Evolutionary conservation across 2,329 filamentous ascomycete species (phyloP).

Genomic region (Thielaviopsis populi): DNA sequence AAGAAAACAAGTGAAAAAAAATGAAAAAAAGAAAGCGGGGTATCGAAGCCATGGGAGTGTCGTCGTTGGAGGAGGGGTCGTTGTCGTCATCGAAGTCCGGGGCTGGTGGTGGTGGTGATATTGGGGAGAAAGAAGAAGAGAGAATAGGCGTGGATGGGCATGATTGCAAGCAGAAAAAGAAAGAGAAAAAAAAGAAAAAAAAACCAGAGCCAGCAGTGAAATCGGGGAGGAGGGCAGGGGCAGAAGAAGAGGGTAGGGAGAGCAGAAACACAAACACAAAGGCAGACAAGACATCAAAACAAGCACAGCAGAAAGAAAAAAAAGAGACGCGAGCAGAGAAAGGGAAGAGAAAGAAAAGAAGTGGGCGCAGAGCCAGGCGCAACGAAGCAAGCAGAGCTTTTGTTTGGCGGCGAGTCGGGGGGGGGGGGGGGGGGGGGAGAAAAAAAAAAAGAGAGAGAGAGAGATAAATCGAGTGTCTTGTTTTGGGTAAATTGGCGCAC

Average conservation of each 20-base stretch:
- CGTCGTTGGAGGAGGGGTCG: slow-evolving; percentile 11
- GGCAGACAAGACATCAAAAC: slow-evolving; percentile 8
- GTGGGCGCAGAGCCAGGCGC: neutral
- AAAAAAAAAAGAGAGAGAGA: neutral
- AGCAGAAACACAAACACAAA: slow-evolving; percentile 1
- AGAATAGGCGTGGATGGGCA: neutral
- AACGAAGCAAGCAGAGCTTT: neutral
- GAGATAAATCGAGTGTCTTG: neutral
- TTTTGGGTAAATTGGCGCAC: neutral
- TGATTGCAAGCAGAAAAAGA: neutral
- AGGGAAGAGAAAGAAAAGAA: neutral
- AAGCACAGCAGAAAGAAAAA: slow-evolving; percentile 12
- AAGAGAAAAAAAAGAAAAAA: neutral
- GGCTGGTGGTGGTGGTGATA: slow-evolving; percentile 9
- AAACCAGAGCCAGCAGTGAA: slow-evolving; percentile 6
- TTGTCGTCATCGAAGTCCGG: slow-evolving; percentile 17
- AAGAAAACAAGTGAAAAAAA: slow-evolving; percentile 19
- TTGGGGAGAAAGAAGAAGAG: slow-evolving; percentile 1
- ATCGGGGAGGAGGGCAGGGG: neutral
- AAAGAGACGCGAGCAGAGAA: neutral
- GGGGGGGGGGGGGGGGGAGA: neutral
- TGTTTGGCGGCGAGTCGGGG: neutral
- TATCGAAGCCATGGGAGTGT: slow-evolving; percentile 17
- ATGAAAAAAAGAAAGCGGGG: slow-evolving; percentile 16
- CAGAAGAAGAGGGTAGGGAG: neutral